A percentile compares a stretch with the other conserved stretches of the same genome.
These are phyloP conservation scores for Irpex rosettiformis DNA, from an alignment of 1,284 basidiomycete species.

Conservation along the genomic window DNA sequence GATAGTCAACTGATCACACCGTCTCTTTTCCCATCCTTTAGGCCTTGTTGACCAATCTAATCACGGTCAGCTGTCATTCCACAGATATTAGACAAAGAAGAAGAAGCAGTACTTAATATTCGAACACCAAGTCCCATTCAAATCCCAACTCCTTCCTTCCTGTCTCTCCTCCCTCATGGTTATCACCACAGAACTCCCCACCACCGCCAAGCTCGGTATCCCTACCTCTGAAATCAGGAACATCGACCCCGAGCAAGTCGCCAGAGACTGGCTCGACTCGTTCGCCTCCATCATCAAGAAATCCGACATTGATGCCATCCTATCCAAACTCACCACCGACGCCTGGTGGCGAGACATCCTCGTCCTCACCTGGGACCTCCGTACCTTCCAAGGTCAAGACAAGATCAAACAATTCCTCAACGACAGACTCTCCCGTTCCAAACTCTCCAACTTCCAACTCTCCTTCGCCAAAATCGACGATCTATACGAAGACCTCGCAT, in stretches of 20 bases:
- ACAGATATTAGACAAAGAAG: not conserved
- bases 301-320: slow-evolving; percentile 32
- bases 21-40: not conserved
- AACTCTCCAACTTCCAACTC: slow-evolving; percentile 37
- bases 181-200: not conserved
- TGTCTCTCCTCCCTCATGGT: not conserved
- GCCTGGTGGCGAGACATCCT: slow-evolving; percentile 55
- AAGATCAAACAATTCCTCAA: slow-evolving; percentile 40
- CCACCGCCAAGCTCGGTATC: slow-evolving; percentile 1
- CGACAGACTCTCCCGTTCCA: slow-evolving; percentile 36
- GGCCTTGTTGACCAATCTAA: not conserved
- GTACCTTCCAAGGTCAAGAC: slow-evolving; percentile 45
- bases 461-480: slow-evolving; percentile 29
- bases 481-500: slow-evolving; percentile 50
- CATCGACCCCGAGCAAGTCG: slow-evolving; percentile 23
- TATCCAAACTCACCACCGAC: slow-evolving; percentile 37
- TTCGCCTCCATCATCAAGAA: slow-evolving; percentile 34
- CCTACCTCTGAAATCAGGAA: not conserved
- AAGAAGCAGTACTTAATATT: not conserved
- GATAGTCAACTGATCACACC: not conserved
- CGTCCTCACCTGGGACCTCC: slow-evolving; percentile 57
- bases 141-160: not conserved
- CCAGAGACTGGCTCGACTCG: slow-evolving; percentile 40
- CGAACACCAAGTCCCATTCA: not conserved
- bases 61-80: not conserved